Evolutionary conservation across 257 asterid genomes (phyloP).

Genomic region (Solanum clarkiae): DNA sequence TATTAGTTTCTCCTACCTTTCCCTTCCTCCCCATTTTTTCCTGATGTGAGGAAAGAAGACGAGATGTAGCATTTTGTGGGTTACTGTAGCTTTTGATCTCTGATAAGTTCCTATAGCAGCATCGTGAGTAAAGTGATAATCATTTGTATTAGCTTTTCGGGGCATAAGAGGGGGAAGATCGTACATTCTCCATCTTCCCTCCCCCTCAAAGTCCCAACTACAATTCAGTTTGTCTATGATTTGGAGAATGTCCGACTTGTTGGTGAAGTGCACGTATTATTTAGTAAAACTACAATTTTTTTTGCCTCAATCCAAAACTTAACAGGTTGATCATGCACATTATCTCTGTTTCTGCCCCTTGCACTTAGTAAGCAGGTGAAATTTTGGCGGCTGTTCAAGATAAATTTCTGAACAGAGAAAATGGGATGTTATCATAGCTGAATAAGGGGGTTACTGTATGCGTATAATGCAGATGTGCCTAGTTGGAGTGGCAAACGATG

Average conservation of each 20-base stretch:
- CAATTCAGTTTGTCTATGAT: not conserved
- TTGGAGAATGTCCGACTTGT: not conserved
- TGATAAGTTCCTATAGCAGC: not conserved
- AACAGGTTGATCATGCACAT: not conserved
- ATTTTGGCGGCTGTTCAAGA: not conserved
- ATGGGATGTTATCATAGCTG: not conserved
- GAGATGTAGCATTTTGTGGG: not conserved
- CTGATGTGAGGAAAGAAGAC: not conserved
- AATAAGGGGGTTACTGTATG: not conserved
- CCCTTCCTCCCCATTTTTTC: not conserved
- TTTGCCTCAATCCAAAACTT: not conserved
- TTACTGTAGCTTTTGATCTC: not conserved
- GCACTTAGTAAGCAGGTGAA: not conserved
- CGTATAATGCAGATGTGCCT: not conserved
- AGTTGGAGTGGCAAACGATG: no score
- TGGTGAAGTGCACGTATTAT: not conserved
- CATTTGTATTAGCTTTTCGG: not conserved
- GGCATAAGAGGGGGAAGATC: not conserved
- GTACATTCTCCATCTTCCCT: not conserved
- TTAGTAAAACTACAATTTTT: not conserved
- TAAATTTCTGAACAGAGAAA: not conserved
- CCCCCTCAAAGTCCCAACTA: not conserved
- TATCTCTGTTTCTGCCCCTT: not conserved
- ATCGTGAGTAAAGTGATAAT: not conserved
- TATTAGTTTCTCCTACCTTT: not conserved